Percentiles rank a stretch among this genome's conserved stretches.
Conservation (phyloP, 192 early-diverging fungal genomes). For the Chytriomyces hyalinus region DNA sequence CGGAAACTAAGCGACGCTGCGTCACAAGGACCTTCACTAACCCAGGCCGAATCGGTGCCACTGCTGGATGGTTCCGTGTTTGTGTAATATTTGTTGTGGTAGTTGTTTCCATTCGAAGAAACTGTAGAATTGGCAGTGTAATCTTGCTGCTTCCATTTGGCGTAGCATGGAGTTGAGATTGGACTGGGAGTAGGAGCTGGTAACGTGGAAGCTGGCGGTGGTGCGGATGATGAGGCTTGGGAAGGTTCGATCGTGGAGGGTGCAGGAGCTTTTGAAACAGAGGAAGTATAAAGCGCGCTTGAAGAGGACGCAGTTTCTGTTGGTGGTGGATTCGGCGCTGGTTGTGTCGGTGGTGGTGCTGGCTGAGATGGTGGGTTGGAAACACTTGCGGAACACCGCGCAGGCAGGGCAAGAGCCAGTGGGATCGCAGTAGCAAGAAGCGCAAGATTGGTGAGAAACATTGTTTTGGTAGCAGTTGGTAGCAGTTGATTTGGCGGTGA, state of each 20-base stretch:
- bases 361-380: not conserved
- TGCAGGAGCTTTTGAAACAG: not conserved
- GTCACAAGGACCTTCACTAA: slow-evolving; percentile 1
- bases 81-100: slow-evolving; percentile 20
- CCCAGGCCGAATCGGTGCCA: slow-evolving; percentile 5
- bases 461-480: slow-evolving; percentile 60
- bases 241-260: not conserved
- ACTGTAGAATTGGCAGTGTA: not conserved
- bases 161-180: not conserved
- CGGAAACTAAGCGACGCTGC: not conserved
- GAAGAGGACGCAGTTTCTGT: not conserved
- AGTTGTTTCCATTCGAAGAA: slow-evolving; percentile 11
- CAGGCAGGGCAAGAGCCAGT: not conserved
- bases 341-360: not conserved
- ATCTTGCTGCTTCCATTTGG: slow-evolving; percentile 1
- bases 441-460: slow-evolving; percentile 10
- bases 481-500: slow-evolving; percentile 51
- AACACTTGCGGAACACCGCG: not conserved
- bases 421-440: too few species aligned
- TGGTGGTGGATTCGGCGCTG: not conserved
- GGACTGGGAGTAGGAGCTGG: not conserved
- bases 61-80: not conserved
- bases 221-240: not conserved
- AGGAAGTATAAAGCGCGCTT: not conserved
- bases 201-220: not conserved